phyloP scores from a whole-genome alignment of 768 basidiomycete genomes.

The Xerocomus brunneocitrinus region DNA sequence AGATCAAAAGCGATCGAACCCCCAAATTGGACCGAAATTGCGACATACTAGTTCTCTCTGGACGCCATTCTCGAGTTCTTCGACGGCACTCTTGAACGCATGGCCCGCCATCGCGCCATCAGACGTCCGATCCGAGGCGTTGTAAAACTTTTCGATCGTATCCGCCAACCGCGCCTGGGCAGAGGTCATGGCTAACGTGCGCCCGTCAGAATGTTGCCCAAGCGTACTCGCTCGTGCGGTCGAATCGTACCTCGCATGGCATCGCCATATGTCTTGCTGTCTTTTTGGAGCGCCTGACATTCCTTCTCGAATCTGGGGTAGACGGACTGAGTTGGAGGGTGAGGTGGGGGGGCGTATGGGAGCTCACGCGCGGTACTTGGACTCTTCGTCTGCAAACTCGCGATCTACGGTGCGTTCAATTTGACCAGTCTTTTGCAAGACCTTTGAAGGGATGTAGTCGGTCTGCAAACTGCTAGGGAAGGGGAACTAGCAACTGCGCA shows the following conservation, averaged over 20 bases:
- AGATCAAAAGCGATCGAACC: neutral
- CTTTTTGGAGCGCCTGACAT: slow-evolving; percentile 87
- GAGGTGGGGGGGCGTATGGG: neutral
- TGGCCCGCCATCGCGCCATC: slow-evolving; percentile 97
- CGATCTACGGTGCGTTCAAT: slow-evolving; percentile 93
- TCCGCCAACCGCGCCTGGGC: slow-evolving; percentile 93
- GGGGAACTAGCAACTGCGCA: slow-evolving; percentile 34
- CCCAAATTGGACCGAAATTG: too few relatives aligned
- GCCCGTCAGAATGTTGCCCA: neutral
- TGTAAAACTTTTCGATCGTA: slow-evolving; percentile 90
- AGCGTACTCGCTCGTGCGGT: neutral
- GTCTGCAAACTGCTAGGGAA: slow-evolving; percentile 2
- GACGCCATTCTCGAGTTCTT: slow-evolving; percentile 85
- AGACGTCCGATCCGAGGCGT: slow-evolving; percentile 74
- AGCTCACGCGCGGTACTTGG: slow-evolving; percentile 81
- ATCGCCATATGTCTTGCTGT: slow-evolving; percentile 92
- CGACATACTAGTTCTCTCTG: slow-evolving; percentile 77
- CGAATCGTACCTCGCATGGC: slow-evolving; percentile 75
- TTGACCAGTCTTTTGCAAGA: slow-evolving; percentile 97
- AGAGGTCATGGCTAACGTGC: slow-evolving; percentile 74
- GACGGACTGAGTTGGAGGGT: neutral
- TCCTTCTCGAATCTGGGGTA: slow-evolving; percentile 88
- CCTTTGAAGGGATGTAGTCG: slow-evolving; percentile 37
- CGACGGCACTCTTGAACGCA: slow-evolving; percentile 92
- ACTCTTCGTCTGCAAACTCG: slow-evolving; percentile 90